phyloP scores from a whole-genome alignment of 371 early-diverging fungal species.

The Smittium culicis region DNA sequence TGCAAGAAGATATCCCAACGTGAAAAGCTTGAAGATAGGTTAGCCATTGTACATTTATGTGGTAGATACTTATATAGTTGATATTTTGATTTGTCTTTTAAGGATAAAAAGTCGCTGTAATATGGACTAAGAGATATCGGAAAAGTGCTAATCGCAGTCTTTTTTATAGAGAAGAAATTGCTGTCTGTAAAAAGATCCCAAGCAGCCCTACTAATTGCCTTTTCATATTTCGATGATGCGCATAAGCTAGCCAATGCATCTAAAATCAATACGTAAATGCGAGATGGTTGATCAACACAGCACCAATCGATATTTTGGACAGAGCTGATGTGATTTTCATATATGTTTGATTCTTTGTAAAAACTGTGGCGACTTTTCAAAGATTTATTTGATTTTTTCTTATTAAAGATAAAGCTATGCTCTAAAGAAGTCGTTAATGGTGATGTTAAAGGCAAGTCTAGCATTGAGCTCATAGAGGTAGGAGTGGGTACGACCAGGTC shows the following conservation, averaged over 20 bases:
- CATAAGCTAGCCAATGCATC: conserved; percentile 26
- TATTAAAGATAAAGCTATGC: not conserved
- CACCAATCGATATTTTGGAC: not conserved
- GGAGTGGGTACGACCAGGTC: not conserved
- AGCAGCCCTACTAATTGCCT: conserved; percentile 36
- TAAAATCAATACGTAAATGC: conserved; percentile 24
- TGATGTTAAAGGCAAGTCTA: not conserved
- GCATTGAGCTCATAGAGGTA: not conserved
- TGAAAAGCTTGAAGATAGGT: conserved; percentile 16
- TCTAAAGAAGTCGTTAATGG: not conserved
- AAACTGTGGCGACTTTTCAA: not conserved
- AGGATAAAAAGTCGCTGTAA: not conserved
- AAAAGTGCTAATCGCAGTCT: not conserved
- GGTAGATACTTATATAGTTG: not conserved
- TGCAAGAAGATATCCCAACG: conserved; percentile 53
- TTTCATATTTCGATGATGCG: conserved; percentile 24
- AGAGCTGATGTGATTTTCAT: not conserved
- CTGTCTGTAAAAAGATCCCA: conserved; percentile 38
- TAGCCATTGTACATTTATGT: not conserved
- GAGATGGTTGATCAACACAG: conserved; percentile 17
- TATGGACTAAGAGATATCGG: not conserved
- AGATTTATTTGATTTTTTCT: not conserved
- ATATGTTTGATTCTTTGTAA: not conserved
- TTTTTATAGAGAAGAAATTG: conserved; percentile 31
- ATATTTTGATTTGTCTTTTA: no score